Evolutionary conservation across 768 basidiomycete species (phyloP).

Genomic region (Suillus cothurnatus): DNA sequence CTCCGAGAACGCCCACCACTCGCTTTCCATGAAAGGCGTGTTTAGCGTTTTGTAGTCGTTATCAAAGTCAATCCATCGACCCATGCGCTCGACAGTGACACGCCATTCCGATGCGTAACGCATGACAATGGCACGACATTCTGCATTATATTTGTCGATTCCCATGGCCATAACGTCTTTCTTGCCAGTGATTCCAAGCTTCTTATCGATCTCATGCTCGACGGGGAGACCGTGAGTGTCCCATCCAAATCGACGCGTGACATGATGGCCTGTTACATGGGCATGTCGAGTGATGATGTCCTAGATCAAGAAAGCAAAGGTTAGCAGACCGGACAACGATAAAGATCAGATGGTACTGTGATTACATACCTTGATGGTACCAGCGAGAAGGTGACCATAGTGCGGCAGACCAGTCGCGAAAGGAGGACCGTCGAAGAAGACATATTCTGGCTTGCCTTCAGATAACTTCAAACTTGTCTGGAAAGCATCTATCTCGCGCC

Average conservation of each 20-base stretch:
- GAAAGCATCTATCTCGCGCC: constrained; percentile 98
- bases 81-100: constrained; percentile 93
- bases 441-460: constrained; percentile 85
- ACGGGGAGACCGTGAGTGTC: constrained; percentile 98
- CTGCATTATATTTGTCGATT: constrained; percentile 96
- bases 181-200: constrained; percentile 86
- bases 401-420: constrained; percentile 97
- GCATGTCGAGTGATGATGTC: constrained; percentile 98
- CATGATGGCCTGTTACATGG: constrained; percentile 89
- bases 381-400: constrained; percentile 92
- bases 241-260: constrained; percentile 95
- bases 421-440: constrained; percentile 97
- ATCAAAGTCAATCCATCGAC: constrained; percentile 99
- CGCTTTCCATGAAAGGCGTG: constrained; percentile 91
- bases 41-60: constrained; percentile 99
- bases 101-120: constrained; percentile 95
- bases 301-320: constrained; percentile 42
- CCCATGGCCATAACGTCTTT: constrained; percentile 95
- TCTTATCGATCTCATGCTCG: constrained; percentile 99
- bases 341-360: constrained; percentile 2
- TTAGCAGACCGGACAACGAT: constrained; percentile 9
- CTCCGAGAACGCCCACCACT: constrained; percentile 98
- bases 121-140: constrained; percentile 97
- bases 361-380: constrained; percentile 81
- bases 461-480: constrained; percentile 91